Evolutionary conservation across 805 yeast genomes (phyloP), one percentile per base, ranked within the genome.

Genomic region (Saccharomycopsis fermentans): DNA sequence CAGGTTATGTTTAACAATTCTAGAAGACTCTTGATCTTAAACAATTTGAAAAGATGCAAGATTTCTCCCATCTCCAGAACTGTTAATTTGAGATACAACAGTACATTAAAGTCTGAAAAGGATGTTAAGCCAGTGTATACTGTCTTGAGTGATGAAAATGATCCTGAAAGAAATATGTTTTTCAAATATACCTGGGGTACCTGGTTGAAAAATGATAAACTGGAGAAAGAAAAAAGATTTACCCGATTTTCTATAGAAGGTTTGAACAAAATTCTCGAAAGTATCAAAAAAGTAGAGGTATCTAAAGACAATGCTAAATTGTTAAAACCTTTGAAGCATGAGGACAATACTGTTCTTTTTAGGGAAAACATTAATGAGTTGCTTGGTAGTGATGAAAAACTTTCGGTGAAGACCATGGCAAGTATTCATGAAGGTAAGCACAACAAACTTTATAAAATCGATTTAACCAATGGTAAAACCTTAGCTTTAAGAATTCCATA

Each of bases 161-260:
- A 86, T 67, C 89, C 90, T 11, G 73, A 81, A 55, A 78, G 91
- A 70, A 80, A 79, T 58, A 76, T 81, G 50, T 88, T 94, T 67
- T 92, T 89, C 76, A 82, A 86, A 65, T 92, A 90, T 69, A 77
- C 94, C 2, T 92, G 98, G 96, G 99, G 99, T 54, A 80, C 96
- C 6, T 92, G 98, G 98, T 74, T 91, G 66, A 81, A 78, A 63
- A 81, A 92, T 68, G 96, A 94, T 69, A 78, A 77, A 58, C 71
- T 71, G 35, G 91, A 94, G 69, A 86, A 88, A 67, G 81, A 77
- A 16, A 82, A 81, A 64, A 82, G 99, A 71, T 80, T 79, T 58
- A 92, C 97, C 21, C 78, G 77, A 63, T 92, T 92, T 71, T 85
- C 94, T 2, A 77, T 94, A 55, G 84, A 83, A 67, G 98, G 97